Base-by-base conservation (phyloP, 2,329 filamentous ascomycete genomes). In the Parafenestella ontariensis region DNA sequence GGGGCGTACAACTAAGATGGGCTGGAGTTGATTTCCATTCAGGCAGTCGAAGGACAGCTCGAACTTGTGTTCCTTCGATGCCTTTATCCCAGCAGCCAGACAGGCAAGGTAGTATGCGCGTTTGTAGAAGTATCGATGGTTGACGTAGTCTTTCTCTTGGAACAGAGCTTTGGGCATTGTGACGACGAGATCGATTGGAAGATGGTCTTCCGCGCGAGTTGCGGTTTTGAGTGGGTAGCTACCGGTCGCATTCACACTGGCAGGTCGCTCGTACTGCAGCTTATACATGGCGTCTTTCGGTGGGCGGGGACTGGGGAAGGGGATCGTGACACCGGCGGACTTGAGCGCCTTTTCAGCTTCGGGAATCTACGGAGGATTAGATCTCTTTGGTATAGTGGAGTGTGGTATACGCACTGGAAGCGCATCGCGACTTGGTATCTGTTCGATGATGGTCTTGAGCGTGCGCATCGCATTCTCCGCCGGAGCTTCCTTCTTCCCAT, bases 71-170 rank as follows among this genome's bases (percentile, higher is more conserved):
- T 78, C 79, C 41, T 87, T 76, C 3, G 83, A 77, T 33, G 83
- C 80, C 60, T 87, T 86, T 47, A 98, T 79, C 4, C 85, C 87
- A 26, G 86, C 87, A 13, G 92, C 87, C 51, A 98, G 80, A 61
- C 90, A 91, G 29, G 93, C 91, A 46, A 98, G 79, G 71, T 96
- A 98, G 76, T 94, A 98, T 11, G 95, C 90, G 59, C 93, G 83
- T 69, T 96, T 96, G 78, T 97, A 93, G 71, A 97, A 96, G 78
- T 96, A 98, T 57, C 95, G 87, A 80, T 95, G 84, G 74, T 96
- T 92, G 45, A 93, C 83, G 73, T 94, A 97, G 76, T 99, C 95
- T 77, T 98, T 98, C 40, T 96, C 91, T 70, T 96, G 92, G 68
- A 98, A 93, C 11, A 96, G 77, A 1, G 84, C 78, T 52, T 80